phyloP scores from a whole-genome alignment of 352 stramenopile species.

The Plasmopara halstedii region DNA sequence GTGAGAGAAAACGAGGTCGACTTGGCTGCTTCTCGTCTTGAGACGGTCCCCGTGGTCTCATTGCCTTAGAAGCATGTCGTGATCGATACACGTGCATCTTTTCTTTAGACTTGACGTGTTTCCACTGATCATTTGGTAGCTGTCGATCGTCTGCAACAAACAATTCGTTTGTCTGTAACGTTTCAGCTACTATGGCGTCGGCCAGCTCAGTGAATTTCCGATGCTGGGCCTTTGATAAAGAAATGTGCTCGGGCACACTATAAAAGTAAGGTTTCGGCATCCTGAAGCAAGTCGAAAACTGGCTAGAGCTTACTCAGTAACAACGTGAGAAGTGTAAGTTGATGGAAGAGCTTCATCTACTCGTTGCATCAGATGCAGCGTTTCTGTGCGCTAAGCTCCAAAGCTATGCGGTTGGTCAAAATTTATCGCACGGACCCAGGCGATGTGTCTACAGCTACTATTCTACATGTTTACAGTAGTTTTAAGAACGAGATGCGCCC shows the following conservation, averaged over 20 bases:
- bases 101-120: conserved; percentile 44
- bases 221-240: conserved; percentile 21
- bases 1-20: conserved; percentile 31
- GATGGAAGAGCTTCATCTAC: conserved; percentile 10
- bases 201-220: conserved; percentile 33
- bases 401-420: not conserved
- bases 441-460: not conserved
- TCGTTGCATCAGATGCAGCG: conserved; percentile 1
- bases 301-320: conserved; percentile 2
- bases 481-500: not conserved
- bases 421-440: not conserved
- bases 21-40: conserved; percentile 26
- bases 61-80: conserved; percentile 13
- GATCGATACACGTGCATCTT: conserved; percentile 51
- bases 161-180: conserved; percentile 39
- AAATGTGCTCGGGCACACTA: conserved; percentile 14
- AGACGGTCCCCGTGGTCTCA: conserved; percentile 2
- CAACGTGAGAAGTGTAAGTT: conserved; percentile 9
- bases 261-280: conserved; percentile 15
- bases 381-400: conserved; percentile 5
- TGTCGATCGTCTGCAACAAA: conserved; percentile 35
- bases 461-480: not conserved
- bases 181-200: conserved; percentile 49
- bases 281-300: conserved; percentile 13
- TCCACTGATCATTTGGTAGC: conserved; percentile 37